Base-by-base conservation (phyloP, 2,329 filamentous ascomycete genomes). In the Colletotrichum viniferum region DNA sequence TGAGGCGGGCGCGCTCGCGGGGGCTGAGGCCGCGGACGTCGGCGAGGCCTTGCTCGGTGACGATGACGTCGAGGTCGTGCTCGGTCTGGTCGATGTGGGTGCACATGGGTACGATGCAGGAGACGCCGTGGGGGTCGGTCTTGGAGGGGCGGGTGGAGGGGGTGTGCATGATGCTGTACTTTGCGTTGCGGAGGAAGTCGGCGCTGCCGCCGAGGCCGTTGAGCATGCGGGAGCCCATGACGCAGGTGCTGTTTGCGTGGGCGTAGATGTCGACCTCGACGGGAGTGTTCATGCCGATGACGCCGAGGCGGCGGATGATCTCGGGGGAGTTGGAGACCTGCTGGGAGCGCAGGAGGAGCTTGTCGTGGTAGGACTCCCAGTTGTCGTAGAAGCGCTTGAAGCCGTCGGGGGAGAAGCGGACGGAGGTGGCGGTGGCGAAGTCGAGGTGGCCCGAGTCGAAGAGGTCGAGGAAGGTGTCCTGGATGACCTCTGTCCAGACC, bases 251-350 rank as follows among this genome's bases (percentile, higher is more conserved):
- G 91, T 98, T 98, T 80, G 96, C 96, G 86, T 98, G 95, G 3
- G 95, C 96, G 86, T 98, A 98, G 81, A 98, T 97, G 86, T 98
- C 96, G 18, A 98, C 95, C 86, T 98, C 96, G 62, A 98, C 95
- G 26, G 95, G 95, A 0, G 95, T 98, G 90, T 98, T 98, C 95
- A 98, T 98, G 83, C 95, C 95, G 80, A 98, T 98, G 78, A 96
- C 93, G 76, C 95, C 95, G 2, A 98, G 88, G 30, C 95, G 91
- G 71, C 95, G 92, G 87, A 98, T 98, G 86, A 98, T 96, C 86
- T 98, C 95, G 75, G 95, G 95, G 4, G 93, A 94, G 89, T 98
- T 98, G 81, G 94, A 96, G 12, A 98, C 94, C 82, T 94, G 92
- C 87, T 98, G 95, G n/a, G 93, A 93, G 77, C 96, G 94, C 63